phyloP scores from a whole-genome alignment of 2,329 filamentous ascomycete genomes.

The Fusarium longipes region DNA sequence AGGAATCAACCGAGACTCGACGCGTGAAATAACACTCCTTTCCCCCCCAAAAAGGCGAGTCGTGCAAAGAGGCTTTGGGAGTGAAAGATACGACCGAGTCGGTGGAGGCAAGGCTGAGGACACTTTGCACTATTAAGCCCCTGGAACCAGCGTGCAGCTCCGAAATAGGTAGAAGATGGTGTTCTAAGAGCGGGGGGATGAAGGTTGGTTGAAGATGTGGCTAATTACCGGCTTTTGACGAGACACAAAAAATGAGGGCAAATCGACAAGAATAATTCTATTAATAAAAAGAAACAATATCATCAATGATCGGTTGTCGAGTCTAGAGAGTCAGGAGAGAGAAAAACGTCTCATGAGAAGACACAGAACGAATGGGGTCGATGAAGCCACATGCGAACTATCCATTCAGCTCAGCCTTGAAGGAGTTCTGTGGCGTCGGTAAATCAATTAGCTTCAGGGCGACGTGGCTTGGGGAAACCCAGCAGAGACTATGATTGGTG shows the following conservation, averaged over 20 bases:
- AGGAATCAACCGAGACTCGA: conserved; percentile 16
- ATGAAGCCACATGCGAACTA: conserved; percentile 30
- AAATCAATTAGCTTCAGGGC: neutral
- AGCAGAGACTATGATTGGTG: conserved; percentile 26
- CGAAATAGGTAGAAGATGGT: conserved; percentile 7
- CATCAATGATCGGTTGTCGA: neutral
- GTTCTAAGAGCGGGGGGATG: conserved; percentile 12
- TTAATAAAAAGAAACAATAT: neutral
- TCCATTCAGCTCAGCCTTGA: conserved; percentile 32
- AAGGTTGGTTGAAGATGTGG: neutral
- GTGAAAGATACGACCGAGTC: conserved; percentile 29
- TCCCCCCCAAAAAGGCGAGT: conserved; percentile 9
- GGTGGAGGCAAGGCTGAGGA: conserved; percentile 46
- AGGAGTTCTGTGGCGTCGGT: neutral
- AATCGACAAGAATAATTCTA: neutral
- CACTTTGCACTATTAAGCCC: conserved; percentile 45
- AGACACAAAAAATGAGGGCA: neutral
- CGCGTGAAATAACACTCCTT: conserved; percentile 18
- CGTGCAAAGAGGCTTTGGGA: conserved; percentile 10
- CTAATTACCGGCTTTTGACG: neutral
- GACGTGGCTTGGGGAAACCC: conserved; percentile 8
- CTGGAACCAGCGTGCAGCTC: conserved; percentile 30
- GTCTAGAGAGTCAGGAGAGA: neutral
- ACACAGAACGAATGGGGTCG: conserved; percentile 4
- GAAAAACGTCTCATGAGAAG: conserved; percentile 22